These are phyloP conservation scores for Tolypocladium paradoxum DNA, from an alignment of 2,329 filamentous ascomycete species.

Conservation along the genomic window DNA sequence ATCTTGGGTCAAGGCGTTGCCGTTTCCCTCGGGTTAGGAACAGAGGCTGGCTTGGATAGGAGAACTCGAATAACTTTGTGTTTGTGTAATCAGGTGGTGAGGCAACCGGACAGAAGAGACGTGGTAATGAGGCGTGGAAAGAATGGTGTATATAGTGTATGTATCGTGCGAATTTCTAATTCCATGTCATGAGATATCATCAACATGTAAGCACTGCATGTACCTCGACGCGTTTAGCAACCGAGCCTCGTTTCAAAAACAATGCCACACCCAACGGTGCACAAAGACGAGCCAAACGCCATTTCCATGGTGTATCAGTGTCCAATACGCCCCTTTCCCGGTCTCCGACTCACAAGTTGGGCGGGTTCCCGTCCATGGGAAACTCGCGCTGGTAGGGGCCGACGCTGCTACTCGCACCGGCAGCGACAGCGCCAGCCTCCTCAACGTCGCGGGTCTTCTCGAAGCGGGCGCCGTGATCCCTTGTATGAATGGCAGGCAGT, in stretches of 20 bases:
- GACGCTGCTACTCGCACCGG: not conserved
- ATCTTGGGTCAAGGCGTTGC: too few species aligned
- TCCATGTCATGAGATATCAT: not conserved
- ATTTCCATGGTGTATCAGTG: not conserved
- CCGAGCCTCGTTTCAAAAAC: not conserved
- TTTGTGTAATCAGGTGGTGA: not conserved
- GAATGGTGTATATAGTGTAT: not conserved
- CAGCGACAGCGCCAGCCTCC: slow-evolving; percentile 3
- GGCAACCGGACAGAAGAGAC: not conserved
- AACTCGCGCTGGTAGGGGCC: slow-evolving; percentile 8
- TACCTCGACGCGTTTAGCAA: not conserved
- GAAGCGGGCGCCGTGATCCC: slow-evolving; percentile 19
- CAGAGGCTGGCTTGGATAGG: not conserved
- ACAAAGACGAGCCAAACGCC: not conserved
- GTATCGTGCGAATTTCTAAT: not conserved
- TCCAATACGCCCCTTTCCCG: not conserved
- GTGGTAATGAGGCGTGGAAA: not conserved
- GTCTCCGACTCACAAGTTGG: slow-evolving; percentile 1
- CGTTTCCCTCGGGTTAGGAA: too few species aligned
- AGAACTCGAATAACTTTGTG: not conserved
- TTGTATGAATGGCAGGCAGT: slow-evolving; percentile 61
- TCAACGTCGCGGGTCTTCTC: slow-evolving; percentile 17
- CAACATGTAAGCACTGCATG: not conserved
- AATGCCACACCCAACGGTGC: not conserved
- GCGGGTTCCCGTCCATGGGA: slow-evolving; percentile 11